phyloP scores from a whole-genome alignment of 768 basidiomycete species.

The Clavaria fumosa region DNA sequence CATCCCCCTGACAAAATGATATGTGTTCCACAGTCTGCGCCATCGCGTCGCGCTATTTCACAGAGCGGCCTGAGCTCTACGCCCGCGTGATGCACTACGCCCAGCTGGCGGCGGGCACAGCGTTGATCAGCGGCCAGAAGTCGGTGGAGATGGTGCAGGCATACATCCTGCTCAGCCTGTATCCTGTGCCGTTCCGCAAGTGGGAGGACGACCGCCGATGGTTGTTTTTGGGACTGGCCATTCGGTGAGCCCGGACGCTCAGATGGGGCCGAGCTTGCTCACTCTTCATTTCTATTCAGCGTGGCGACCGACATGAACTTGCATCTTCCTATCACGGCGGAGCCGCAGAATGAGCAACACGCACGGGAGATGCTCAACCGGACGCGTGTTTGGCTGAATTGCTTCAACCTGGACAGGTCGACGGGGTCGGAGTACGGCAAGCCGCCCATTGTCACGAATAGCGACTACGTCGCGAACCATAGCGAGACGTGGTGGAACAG shows the following conservation, averaged over 20 bases:
- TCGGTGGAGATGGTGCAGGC: constrained; percentile 76
- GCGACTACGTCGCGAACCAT: constrained; percentile 62
- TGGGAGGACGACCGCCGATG: constrained; percentile 89
- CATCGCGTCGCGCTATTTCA: constrained; percentile 70
- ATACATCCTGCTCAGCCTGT: constrained; percentile 67
- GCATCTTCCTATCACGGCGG: constrained; percentile 58
- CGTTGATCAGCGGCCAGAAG: constrained; percentile 62
- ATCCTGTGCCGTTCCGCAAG: constrained; percentile 54
- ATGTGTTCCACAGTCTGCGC: constrained; percentile 56
- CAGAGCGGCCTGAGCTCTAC: constrained; percentile 56
- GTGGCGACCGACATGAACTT: constrained; percentile 84
- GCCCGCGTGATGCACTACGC: constrained; percentile 57
- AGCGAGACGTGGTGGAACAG: constrained; percentile 56
- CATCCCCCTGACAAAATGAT: neutral
- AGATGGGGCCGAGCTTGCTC: constrained; percentile 10
- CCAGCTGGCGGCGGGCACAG: constrained; percentile 60
- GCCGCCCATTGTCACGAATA: constrained; percentile 59
- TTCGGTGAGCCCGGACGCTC: constrained; percentile 35
- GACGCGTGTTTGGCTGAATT: constrained; percentile 80
- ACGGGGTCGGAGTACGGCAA: constrained; percentile 84
- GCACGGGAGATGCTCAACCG: constrained; percentile 82
- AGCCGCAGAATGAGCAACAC: constrained; percentile 64
- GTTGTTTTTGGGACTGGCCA: constrained; percentile 80
- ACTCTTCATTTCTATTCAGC: constrained; percentile 23
- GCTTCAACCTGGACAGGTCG: constrained; percentile 83